These are phyloP conservation scores for Fusarium continuum DNA, from an alignment of 2,329 filamentous ascomycete genomes.

Conservation along the genomic window DNA sequence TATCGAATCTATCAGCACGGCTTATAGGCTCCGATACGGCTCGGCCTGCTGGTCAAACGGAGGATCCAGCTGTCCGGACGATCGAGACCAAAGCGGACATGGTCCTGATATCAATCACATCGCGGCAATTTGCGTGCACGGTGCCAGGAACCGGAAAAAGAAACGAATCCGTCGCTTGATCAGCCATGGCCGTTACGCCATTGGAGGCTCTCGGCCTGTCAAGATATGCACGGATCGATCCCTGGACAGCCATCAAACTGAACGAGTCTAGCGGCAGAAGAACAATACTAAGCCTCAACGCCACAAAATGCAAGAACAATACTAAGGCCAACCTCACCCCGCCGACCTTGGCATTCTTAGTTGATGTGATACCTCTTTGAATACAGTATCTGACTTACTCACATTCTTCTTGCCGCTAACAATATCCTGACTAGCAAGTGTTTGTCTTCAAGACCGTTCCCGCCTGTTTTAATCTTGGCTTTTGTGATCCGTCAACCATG, in stretches of 20 bases:
- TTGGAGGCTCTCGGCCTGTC: constrained; percentile 27
- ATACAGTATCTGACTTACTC: constrained; percentile 25
- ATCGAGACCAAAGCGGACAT: constrained; percentile 18
- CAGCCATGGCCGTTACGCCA: constrained; percentile 14
- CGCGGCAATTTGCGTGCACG: constrained; percentile 26
- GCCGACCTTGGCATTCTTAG: constrained; percentile 22
- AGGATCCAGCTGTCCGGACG: not conserved
- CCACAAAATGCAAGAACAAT: constrained; percentile 48
- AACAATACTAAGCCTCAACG: constrained; percentile 49
- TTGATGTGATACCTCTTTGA: constrained; percentile 32
- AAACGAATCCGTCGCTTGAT: constrained; percentile 4
- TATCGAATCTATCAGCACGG: constrained; percentile 6
- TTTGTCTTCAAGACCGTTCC: constrained; percentile 19
- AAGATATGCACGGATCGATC: constrained; percentile 32
- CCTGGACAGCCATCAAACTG: constrained; percentile 1
- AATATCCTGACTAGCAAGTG: constrained; percentile 34
- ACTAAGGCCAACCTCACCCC: constrained; percentile 39
- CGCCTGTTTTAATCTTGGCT: constrained; percentile 7
- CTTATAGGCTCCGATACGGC: not conserved
- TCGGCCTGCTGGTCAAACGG: not conserved
- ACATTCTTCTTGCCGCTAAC: constrained; percentile 33
- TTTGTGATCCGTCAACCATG: constrained; percentile 29
- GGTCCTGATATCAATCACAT: constrained; percentile 1
- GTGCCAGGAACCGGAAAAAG: constrained; percentile 24
- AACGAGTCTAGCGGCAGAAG: constrained; percentile 24